Evolutionary conservation across 2,329 filamentous ascomycete genomes (phyloP), one percentile per base, ranked within the genome.

Genomic region (Hymenoscyphus infarciens): DNA sequence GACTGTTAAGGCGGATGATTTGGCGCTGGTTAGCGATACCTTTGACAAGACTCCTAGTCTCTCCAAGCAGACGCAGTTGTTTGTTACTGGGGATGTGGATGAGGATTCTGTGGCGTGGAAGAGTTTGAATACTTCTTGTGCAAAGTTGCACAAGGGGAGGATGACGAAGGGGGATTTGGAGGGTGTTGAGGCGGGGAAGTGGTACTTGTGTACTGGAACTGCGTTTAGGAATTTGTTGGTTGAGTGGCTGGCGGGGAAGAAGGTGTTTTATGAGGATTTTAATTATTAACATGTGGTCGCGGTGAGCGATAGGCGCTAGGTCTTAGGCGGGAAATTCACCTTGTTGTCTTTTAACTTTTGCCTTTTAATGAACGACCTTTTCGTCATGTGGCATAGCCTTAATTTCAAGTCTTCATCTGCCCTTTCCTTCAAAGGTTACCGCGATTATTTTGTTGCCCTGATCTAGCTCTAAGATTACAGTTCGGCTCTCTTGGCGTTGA

Each of bases 1-100:
- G 92, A 87, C 84, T 1, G 68, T 93, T 3, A 78, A 82, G 6
- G 74, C 75, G 0, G 80, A 79, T 2, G 92, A 96, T 74, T 61
- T 90, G 0, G 78, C 79, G 0, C 74, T 95, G 1, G 88, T 86
- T 0, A 69, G 79, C 1, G 85, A 91, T 66, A 79, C 81, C 0
- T 80, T 95, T 49, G 72, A 77, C 27, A 76, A 74, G 38, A 80
- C 83, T 63, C 78, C 78, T 0, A 78, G 77, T 0, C 74, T 95
- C 11, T 82, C 78, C 0, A 62, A 63, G 0, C 78, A 78, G 16
- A 82, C 87, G 29, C 81, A 67, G 15, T 67, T 95, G 0, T 95
- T 90, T 68, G 74, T 94, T 5, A 92, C 90, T 0, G 81, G 84
- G 0, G 66, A 60, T 31, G 57, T 60, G 55, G 61, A 59, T 31